Evolutionary conservation across 805 yeast species (phyloP).

Genomic region (Ogataea polymorpha): DNA sequence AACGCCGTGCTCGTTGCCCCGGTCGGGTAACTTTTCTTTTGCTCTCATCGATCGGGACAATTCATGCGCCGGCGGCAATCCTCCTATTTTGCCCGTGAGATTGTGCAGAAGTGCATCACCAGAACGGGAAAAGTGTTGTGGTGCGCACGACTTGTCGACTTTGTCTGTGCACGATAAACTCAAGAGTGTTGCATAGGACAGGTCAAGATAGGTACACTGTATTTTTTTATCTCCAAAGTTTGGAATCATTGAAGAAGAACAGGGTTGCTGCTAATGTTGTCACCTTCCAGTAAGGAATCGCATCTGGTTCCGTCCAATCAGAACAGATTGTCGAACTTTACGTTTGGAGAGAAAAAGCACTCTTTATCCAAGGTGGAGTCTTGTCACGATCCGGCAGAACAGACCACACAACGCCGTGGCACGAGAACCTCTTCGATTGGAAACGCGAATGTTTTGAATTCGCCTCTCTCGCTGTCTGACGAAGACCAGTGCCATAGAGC

Average conservation of each 20-base stretch:
- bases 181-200: slow-evolving; percentile 4
- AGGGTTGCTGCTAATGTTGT: slow-evolving; percentile 16
- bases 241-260: background rate
- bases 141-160: slow-evolving; percentile 1
- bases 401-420: background rate
- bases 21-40: background rate
- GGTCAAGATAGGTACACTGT: background rate
- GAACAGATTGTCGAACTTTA: slow-evolving; percentile 15
- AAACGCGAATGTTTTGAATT: slow-evolving; percentile 10
- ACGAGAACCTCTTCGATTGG: background rate
- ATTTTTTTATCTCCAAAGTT: background rate
- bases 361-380: slow-evolving; percentile 13
- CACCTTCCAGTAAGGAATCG: slow-evolving; percentile 26
- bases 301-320: slow-evolving; percentile 6
- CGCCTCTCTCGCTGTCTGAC: slow-evolving; percentile 23
- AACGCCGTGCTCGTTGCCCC: background rate
- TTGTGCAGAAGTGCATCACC: slow-evolving; percentile 1
- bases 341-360: slow-evolving; percentile 11
- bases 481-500: slow-evolving; percentile 11
- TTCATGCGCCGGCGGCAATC: background rate
- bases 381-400: slow-evolving; percentile 19
- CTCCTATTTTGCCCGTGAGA: background rate
- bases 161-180: slow-evolving; percentile 2
- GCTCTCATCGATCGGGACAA: background rate
- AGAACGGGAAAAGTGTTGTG: background rate